phyloP scores from a whole-genome alignment of 2,329 filamentous ascomycete species.

The Penicillium sp. region DNA sequence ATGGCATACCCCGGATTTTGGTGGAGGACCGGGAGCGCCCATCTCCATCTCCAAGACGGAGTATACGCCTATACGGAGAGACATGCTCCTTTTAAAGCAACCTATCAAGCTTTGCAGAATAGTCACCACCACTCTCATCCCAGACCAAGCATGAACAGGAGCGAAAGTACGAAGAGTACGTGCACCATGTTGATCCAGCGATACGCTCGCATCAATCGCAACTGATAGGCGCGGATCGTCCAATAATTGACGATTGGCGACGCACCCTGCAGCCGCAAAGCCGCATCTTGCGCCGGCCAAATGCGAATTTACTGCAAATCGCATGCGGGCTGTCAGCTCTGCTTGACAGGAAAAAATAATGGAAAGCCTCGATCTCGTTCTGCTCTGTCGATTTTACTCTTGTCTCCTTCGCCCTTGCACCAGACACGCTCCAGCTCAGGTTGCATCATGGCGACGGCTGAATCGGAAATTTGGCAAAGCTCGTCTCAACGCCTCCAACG shows the following conservation, averaged over 20 bases:
- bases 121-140: not conserved
- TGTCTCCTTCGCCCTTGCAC: not conserved
- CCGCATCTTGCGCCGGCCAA: conserved; percentile 15
- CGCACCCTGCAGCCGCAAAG: conserved; percentile 26
- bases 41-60: not conserved
- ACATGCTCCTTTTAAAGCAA: not conserved
- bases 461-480: not conserved
- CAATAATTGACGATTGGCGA: conserved; percentile 20
- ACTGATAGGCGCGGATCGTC: conserved; percentile 27
- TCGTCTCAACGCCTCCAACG: not conserved
- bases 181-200: not conserved
- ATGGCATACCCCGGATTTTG: conserved; percentile 2
- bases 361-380: not conserved
- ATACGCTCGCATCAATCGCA: not conserved
- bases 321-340: not conserved
- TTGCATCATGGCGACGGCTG: not conserved
- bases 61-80: not conserved
- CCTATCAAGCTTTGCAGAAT: not conserved
- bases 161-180: not conserved
- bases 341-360: not conserved
- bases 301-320: conserved; percentile 1
- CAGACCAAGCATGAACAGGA: not conserved
- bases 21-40: not conserved
- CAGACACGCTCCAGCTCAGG: not conserved
- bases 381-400: not conserved